Evolutionary conservation across 225 moss, liverwort and hornwort genomes (phyloP), one percentile per base, ranked within the genome.

Genomic region (Marchantia polymorpha): DNA sequence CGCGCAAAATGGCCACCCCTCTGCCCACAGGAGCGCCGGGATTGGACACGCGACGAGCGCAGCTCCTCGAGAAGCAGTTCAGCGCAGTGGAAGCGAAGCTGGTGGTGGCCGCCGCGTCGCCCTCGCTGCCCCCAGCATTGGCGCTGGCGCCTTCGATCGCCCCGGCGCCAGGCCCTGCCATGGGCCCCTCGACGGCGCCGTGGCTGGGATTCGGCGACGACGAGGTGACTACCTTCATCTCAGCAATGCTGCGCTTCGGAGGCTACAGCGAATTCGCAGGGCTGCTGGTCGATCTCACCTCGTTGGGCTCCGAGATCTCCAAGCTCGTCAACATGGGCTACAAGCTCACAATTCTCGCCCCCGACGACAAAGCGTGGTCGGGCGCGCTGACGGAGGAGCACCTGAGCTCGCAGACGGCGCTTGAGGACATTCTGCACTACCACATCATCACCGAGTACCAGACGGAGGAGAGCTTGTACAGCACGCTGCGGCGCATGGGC

Each of bases 381-480:
- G 77, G 82, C 17, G 73, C 11, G 39, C 83, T 99, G 10, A 92
- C 91, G 0, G 60, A 80, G 27, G 91, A 93, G 69, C 95, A 99
- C 81, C 90, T 99, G n/a, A 84, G 84, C 58, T 86, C 83, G 26
- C 89, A 89, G 3, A 63, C 82, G 64, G 84, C 77, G 14, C 64
- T 99, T 49, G 99, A 99, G 64, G 77, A 86, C 2, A 23, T 99
- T 52, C 16, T 99, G 46, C 90, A 88, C 64, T 95, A 90, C 77
- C 95, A 99, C 25, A 86, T 99, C 14, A 68, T 99, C 31, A 86
- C 88, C 7, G 99, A 99, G 86, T 93, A 99, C 19, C 99, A 95
- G 65, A 99, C 99, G 6, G 99, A 99, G 82, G 99, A 99, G 81
- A 95, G 93, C 76, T 84, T 99, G 78, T 99, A 99, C 85, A 99